These are phyloP conservation scores for Crepidotus variabilis DNA, from an alignment of 768 basidiomycete genomes.

Conservation along the genomic window DNA sequence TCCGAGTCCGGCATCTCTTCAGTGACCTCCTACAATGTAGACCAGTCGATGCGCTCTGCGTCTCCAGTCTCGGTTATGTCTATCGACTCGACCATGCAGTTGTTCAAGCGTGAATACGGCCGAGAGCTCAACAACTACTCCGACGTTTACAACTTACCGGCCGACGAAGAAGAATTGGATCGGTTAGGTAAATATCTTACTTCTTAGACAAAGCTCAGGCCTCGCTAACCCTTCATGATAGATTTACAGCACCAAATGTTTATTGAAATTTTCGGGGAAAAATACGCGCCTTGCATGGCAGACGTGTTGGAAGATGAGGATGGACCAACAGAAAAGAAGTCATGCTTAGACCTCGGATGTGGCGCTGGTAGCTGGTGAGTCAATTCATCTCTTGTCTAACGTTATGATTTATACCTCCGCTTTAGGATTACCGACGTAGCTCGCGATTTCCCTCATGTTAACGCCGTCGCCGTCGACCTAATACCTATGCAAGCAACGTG, in stretches of 20 bases:
- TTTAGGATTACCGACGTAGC: conserved; percentile 74
- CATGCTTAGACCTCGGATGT: conserved; percentile 72
- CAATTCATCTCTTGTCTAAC: conserved; percentile 1
- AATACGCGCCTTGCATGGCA: conserved; percentile 56
- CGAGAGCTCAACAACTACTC: conserved; percentile 74
- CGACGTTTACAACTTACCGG: conserved; percentile 74
- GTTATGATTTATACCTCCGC: conserved; percentile 10
- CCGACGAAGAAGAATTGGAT: conserved; percentile 72
- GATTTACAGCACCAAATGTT: conserved; percentile 70
- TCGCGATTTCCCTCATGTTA: conserved; percentile 65
- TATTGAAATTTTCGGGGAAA: conserved; percentile 54
- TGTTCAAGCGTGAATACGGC: conserved; percentile 65
- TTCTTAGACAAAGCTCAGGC: conserved; percentile 2
- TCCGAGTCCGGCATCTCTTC: conserved; percentile 38
- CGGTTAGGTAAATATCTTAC: conserved; percentile 50
- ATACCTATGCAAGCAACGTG: conserved; percentile 76
- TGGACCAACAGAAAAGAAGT: conserved; percentile 53
- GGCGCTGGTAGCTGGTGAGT: conserved; percentile 74
- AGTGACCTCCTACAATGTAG: conserved; percentile 49
- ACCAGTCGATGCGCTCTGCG: conserved; percentile 51
- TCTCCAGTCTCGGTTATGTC: conserved; percentile 72
- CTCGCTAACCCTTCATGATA: conserved; percentile 22
- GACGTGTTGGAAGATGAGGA: conserved; percentile 56
- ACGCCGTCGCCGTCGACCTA: conserved; percentile 72
- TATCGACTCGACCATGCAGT: conserved; percentile 58